These are phyloP conservation scores for Leccinum cinnamomeum DNA, from an alignment of 1,284 basidiomycete species.

Conservation along the genomic window DNA sequence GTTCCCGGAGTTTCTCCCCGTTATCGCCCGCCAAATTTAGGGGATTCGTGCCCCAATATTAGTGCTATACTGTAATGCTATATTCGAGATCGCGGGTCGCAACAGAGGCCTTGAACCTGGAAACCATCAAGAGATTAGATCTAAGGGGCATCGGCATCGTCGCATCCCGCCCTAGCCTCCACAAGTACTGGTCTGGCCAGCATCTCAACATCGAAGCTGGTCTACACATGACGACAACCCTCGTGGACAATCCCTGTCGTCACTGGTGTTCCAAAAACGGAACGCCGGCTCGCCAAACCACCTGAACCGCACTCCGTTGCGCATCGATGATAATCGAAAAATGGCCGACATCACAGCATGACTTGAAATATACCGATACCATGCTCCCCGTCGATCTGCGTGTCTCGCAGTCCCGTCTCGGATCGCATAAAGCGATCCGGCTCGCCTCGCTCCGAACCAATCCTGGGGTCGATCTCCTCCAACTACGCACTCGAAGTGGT, in stretches of 20 bases:
- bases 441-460: conserved; percentile 37
- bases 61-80: not conserved
- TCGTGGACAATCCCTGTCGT: not conserved
- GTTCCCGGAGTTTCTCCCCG: not conserved
- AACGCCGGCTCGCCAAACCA: not conserved
- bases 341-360: not conserved
- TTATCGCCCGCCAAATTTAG: not conserved
- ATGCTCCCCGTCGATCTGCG: conserved; percentile 18
- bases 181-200: not conserved
- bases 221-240: not conserved
- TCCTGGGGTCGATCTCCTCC: conserved; percentile 37
- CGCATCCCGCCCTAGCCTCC: not conserved
- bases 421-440: conserved; percentile 34
- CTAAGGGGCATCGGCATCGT: not conserved
- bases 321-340: not conserved
- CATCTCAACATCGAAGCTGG: not conserved
- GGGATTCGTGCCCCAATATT: not conserved
- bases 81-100: not conserved
- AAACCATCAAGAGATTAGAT: not conserved
- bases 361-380: conserved; percentile 7
- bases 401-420: too few species aligned
- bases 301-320: not conserved
- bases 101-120: not conserved
- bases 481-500: conserved; percentile 35
- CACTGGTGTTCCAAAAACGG: not conserved